Evolutionary conservation across 257 asterid genomes (phyloP), one percentile per base, ranked within the genome.

Genomic region (Petrea volubilis): DNA sequence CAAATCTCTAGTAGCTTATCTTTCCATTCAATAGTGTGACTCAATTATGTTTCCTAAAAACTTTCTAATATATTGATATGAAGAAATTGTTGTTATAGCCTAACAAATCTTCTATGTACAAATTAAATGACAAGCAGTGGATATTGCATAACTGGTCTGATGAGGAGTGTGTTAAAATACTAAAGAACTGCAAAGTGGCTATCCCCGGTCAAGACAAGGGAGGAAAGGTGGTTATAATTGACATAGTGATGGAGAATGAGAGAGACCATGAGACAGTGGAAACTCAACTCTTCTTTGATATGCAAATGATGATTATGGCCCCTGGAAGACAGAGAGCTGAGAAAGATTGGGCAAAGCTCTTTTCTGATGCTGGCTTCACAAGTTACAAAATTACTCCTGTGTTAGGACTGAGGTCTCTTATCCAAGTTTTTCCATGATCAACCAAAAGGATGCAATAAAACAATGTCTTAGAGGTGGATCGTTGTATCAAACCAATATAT

Each of bases 301-400:
- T 51, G 58, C 0, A 20, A 24, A 2, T 51, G 58, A 51, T 51
- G 58, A 10, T 5, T 51, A 0, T 7, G 28, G 6, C 0, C 29
- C 7, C 15, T 0, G 58, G 58, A 21, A 51, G 58, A 51, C 29
- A 51, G 29, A 20, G 29, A 51, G 10, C 58, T 13, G 63, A 57
- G 63, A 57, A 57, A 57, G 63, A 57, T 1, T 57, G 63, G 63
- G 41, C 63, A 14, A 27, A 57, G 38, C 43, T 57, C 7, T 57
- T 57, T 28, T 13, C 13, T 28, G 63, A n/a, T 14, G 63, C 63
- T 25, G 63, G 63, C 40, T 57, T 57, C 41, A 25, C 40, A 12
- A 28, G 40, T 10, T 57, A 57, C 40, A 13, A 57, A 3, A 57
- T 57, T 27, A 34, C 41, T 57, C 63, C 63, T 57, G 11, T 28